A percentile compares a stretch with the other conserved stretches of the same genome.
Conservation (phyloP, 495 filamentous ascomycete species). For the Aspergillus indologenus region DNA sequence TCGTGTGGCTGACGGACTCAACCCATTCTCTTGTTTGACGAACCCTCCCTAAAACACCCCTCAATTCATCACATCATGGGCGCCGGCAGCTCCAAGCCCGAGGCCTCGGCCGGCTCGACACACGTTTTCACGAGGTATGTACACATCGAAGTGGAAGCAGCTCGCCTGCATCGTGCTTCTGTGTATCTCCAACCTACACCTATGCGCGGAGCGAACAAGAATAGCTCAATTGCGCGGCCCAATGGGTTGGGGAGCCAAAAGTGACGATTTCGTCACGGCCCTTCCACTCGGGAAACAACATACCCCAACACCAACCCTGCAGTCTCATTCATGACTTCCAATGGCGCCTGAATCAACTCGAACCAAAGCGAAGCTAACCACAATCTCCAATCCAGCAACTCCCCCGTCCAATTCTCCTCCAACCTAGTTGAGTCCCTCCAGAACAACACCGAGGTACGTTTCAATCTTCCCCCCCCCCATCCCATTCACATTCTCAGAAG, state of each 20-base stretch:
- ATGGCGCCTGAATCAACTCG: no score
- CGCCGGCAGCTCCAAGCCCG: conserved; percentile 51
- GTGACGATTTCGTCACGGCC: neutral
- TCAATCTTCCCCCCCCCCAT: neutral
- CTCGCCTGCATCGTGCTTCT: neutral
- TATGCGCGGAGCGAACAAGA: neutral
- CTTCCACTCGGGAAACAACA: no score
- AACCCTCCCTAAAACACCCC: neutral
- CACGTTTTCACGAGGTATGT: conserved; percentile 53
- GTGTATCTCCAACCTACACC: neutral
- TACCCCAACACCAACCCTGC: neutral
- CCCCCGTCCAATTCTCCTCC: conserved; percentile 82
- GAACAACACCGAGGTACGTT: conserved; percentile 74
- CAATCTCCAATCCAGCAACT: conserved; percentile 54
- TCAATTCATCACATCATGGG: conserved; percentile 38
- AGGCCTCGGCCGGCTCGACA: conserved; percentile 45
- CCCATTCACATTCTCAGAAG: conserved; percentile 8
- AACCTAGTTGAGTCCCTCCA: conserved; percentile 80
- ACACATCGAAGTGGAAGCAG: neutral
- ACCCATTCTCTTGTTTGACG: no score
- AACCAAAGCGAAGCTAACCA: conserved; percentile 3
- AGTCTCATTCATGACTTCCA: neutral
- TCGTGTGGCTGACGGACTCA: neutral
- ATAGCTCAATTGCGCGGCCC: neutral
- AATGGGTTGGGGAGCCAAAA: neutral